Percentiles rank a stretch among this genome's conserved stretches.
These are phyloP conservation scores for Grigorovia humatica DNA, from an alignment of 805 yeast species.

Conservation along the genomic window DNA sequence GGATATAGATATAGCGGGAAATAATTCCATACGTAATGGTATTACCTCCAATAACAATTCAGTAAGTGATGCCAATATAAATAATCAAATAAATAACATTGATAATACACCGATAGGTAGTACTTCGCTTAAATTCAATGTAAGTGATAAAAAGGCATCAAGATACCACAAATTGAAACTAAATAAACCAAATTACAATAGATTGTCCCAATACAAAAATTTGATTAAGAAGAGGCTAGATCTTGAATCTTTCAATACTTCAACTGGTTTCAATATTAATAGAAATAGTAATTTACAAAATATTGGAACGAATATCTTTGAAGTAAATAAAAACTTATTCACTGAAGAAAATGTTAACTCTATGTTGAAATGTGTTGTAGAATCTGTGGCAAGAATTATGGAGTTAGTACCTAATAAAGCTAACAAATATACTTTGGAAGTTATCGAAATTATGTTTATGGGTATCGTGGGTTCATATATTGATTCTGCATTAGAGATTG, in stretches of 20 bases:
- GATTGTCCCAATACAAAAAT: constrained; percentile 42
- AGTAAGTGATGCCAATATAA: background rate
- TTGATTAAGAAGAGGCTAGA: constrained; percentile 47
- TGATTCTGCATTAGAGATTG: constrained; percentile 63
- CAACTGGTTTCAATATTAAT: background rate
- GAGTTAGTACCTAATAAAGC: constrained; percentile 60
- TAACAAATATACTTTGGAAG: constrained; percentile 50
- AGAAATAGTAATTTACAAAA: background rate
- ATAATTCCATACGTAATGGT: background rate
- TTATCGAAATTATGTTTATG: constrained; percentile 55
- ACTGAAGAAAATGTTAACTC: constrained; percentile 44
- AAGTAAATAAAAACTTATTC: constrained; percentile 12
- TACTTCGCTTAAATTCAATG: background rate
- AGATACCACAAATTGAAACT: background rate
- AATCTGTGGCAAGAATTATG: constrained; percentile 63
- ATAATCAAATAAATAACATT: background rate
- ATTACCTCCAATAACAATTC: background rate
- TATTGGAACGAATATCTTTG: constrained; percentile 6
- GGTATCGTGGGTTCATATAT: constrained; percentile 68
- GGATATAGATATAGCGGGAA: background rate
- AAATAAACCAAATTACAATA: constrained; percentile 17
- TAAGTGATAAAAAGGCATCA: background rate
- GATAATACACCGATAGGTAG: background rate
- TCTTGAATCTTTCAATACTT: constrained; percentile 1
- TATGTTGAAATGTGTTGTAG: constrained; percentile 61